A percentile compares a stretch with the other conserved stretches of the same genome.
Evolutionary conservation across 1,139 yeast species (phyloP).

Genomic region (Yamadazyma siamensis): DNA sequence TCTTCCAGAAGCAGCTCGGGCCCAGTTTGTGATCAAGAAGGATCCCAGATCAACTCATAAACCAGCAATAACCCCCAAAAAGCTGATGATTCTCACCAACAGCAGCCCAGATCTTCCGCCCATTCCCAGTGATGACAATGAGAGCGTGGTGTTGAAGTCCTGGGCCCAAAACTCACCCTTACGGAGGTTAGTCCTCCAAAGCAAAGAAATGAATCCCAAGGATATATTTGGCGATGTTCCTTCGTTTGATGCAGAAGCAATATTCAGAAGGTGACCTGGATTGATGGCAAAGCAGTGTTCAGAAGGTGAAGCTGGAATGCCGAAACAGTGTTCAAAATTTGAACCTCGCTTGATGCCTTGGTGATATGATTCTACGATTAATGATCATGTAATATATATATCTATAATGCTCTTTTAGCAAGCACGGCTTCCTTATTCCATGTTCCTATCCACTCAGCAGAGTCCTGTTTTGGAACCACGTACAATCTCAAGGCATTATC

Average conservation of each 20-base stretch:
- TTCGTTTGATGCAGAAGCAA: slow-evolving; percentile 29
- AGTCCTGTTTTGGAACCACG: slow-evolving; percentile 72
- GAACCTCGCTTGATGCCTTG: too few relatives aligned
- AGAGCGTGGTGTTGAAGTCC: slow-evolving; percentile 48
- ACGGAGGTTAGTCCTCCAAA: slow-evolving; percentile 49
- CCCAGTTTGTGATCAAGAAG: slow-evolving; percentile 7
- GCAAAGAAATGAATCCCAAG: slow-evolving; percentile 65
- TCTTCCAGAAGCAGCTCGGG: slow-evolving; percentile 35
- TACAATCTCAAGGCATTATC: slow-evolving; percentile 73
- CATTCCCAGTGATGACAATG: slow-evolving; percentile 57
- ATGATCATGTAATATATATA: slow-evolving; percentile 1
- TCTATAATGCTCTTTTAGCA: slow-evolving; percentile 23
- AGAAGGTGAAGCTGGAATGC: too few relatives aligned
- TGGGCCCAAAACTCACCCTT: slow-evolving; percentile 77
- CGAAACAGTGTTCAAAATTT: too few relatives aligned
- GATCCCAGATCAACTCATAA: not conserved
- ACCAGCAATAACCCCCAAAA: not conserved
- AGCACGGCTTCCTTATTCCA: slow-evolving; percentile 71
- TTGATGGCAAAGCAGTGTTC: not conserved
- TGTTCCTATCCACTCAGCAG: slow-evolving; percentile 58
- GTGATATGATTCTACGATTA: not conserved
- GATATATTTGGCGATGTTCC: slow-evolving; percentile 77
- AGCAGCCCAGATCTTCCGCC: slow-evolving; percentile 33
- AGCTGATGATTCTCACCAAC: not conserved
- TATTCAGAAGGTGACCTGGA: slow-evolving; percentile 1